Evolutionary conservation across 805 yeast species (phyloP), one percentile per base, ranked within the genome.

Genomic region (Brettanomyces anomalus): DNA sequence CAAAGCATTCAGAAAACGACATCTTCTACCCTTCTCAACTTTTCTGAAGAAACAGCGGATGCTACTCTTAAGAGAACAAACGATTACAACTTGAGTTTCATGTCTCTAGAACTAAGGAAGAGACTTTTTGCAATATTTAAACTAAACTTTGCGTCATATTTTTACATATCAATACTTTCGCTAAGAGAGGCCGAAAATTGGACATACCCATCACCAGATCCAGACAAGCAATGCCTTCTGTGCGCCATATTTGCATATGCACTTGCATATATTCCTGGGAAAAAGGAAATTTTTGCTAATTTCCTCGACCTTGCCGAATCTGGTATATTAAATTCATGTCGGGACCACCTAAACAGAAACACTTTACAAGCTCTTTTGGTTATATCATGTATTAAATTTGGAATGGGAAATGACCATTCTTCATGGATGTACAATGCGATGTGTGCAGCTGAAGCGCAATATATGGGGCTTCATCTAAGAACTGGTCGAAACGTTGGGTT

Each of bases 391-490:
- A 58, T 46, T 39, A 55, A 60, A 38, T 43, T 60, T n/a, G 67
- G 67, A 14, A 54, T 52, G 54, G 60, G 59, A 2, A 46, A 50
- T n/a, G 67, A 62, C 43, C 48, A 61, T 2, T 51, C 49, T 20
- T 55, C 64, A 1, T 62, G 67, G 66, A 45, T 57, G 2, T 54
- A 54, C 41, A 54, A 61, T 41, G 62, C 64, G 3, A 62, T 61
- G 59, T 46, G 60, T 18, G 50, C 60, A 2, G 49, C 63, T 3
- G 55, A 51, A 40, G 49, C 60, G 13, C 66, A 60, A 43, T 58
- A 40, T 40, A 26, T 58, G 50, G 58, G 53, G 6, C 39, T 60
- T 6, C 61, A 58, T 41, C 28, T 52, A 11, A 41, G 48, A 18
- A 49, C 43, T 2, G 44, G 43, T 3, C 16, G 37, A 4, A 42